Base-by-base conservation (phyloP, 352 stramenopile genomes). In the Pythium biforme region DNA sequence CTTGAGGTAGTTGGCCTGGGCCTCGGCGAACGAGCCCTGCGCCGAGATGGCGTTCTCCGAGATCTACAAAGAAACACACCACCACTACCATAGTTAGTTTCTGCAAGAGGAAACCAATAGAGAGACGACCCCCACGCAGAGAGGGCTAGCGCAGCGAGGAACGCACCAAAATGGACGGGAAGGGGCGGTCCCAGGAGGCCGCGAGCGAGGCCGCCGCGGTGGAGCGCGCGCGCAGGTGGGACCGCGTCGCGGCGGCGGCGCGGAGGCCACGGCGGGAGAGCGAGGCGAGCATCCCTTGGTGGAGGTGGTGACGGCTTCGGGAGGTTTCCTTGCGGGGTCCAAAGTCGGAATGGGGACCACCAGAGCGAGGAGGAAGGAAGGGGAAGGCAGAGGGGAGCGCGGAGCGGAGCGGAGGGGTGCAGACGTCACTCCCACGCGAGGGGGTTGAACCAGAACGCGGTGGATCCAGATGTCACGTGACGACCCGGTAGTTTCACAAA, bases 21-120 rank as follows among this genome's bases (percentile, higher is more conserved):
- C 86, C 62, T 97, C 86, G 0, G 89, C 89, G 62, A 97, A 97
- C 50, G 88, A 95, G 39, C 85, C 85, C 59, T 94, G 83, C n/a
- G 83, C 85, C 10, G 82, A 81, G 26, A 92, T 73, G 11, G 77
- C 73, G 25, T 91, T 70, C 53, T 89, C 76, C n/a, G 82, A 86
- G 37, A 94, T 85, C 84, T 93, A 66, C n/a, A n/a, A n/a, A n/a
- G n/a, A n/a, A n/a, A n/a, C n/a, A n/a, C n/a, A n/a, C n/a, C n/a
- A n/a, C n/a, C n/a, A n/a, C n/a, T n/a, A n/a, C n/a, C n/a, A n/a
- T n/a, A n/a, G n/a, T n/a, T n/a, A n/a, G n/a, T n/a, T n/a, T n/a
- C n/a, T n/a, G n/a, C 19, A 17, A 46, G 29, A 31, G 48, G 22
- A 56, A 33, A 51, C n/a, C 31, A 34, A 23, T 25, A 22, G 23